Base-by-base conservation (phyloP, 495 filamentous ascomycete species). In the Penicillium verhagenii region DNA sequence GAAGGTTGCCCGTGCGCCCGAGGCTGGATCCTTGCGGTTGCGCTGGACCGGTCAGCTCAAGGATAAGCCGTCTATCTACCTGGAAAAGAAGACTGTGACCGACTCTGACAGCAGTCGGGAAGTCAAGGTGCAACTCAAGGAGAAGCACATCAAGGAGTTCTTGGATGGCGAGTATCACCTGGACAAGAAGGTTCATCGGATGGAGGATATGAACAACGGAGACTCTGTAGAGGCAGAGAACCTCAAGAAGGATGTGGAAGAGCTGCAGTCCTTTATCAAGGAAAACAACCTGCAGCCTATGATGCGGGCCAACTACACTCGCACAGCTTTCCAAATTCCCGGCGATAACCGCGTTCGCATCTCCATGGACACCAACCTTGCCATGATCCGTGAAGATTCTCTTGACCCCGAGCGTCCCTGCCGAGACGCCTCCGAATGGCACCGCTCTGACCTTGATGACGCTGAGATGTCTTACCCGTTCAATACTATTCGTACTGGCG, bases 251-350 rank as follows among this genome's bases (percentile, higher is more conserved):
- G 84, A 88, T 10, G 90, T 94, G 13, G 76, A 87, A 42, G 85
- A 86, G 49, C 82, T 97, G 47, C 91, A 96, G 66, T 75, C 78
- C 0, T 93, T 94, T 60, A 86, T 96, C 65, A 82, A 84, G 59
- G 81, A 87, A 26, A 79, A 88, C 61, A 80, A 88, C 52, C 79
- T 98, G 31, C 82, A 92, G 68, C 94, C 94, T 6, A 82, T 96
- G 53, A 72, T 97, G 33, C 84, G 94, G 19, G 95, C 94, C 47
- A 95, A 94, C 70, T 97, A 97, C 67, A 91, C 85, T 11, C 88
- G 95, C 37, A 96, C 92, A 0, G 94, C 94, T 4, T 98, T 97
- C 78, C 93, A 98, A 66, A 96, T 97, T 42, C 94, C 94, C 13
- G 87, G 90, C 5, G 91, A 97, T 68, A 85, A 94, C 67, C 86